phyloP scores from a whole-genome alignment of 83 land plant species.

The Thuja plicata region DNA sequence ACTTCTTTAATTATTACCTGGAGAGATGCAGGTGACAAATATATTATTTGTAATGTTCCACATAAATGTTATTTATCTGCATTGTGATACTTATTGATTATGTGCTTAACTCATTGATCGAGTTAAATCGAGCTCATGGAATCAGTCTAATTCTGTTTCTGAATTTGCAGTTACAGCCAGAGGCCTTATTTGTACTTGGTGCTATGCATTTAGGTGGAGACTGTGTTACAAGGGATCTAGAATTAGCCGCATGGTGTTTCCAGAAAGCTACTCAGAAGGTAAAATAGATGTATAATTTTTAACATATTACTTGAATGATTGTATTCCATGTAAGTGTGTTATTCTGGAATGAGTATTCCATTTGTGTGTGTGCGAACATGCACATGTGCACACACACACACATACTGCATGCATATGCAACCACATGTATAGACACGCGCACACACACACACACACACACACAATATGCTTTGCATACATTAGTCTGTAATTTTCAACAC shows the following conservation, averaged over 20 bases:
- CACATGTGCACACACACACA: no score
- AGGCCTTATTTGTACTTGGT: conserved; percentile 77
- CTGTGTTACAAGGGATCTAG: conserved; percentile 54
- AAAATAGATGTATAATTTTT: background rate
- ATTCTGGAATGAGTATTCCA: no score
- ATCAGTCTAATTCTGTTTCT: conserved; percentile 10
- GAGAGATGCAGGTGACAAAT: background rate
- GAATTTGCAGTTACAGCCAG: conserved; percentile 72
- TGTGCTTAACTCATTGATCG: background rate
- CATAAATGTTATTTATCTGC: background rate
- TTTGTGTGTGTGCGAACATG: no score
- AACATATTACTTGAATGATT: background rate
- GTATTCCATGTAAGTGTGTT: background rate
- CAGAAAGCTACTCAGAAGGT: conserved; percentile 84
- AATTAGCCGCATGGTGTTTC: conserved; percentile 83
- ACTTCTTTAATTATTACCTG: background rate
- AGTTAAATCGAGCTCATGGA: background rate
- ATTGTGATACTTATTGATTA: background rate
- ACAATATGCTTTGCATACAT: no score
- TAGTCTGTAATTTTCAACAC: no score
- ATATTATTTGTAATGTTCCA: background rate
- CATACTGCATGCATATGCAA: no score
- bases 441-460: no score
- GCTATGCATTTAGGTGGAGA: conserved; percentile 73
- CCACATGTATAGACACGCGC: no score